Evolutionary conservation across 306 rosid species (phyloP).

Genomic region (Cucumis cinereus): DNA sequence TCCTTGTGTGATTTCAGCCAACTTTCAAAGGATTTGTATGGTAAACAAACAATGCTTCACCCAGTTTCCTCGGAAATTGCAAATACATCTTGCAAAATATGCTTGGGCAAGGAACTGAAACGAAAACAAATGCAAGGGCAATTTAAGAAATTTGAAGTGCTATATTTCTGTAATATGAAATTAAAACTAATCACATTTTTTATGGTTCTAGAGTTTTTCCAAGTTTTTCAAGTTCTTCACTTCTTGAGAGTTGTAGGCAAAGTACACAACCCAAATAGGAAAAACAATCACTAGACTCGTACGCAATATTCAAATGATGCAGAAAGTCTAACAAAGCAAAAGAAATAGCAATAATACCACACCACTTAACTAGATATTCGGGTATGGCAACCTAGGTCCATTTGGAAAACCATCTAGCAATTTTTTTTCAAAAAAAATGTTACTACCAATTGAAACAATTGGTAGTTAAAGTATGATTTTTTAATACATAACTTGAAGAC

Average conservation of each 20-base stretch:
- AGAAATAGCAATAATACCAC: background rate
- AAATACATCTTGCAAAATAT: background rate
- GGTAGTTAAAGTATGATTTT: too few relatives aligned
- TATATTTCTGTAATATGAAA: background rate
- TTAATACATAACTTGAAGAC: too few relatives aligned
- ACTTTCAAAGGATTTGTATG: background rate
- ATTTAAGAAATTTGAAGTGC: background rate
- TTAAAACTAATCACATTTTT: background rate
- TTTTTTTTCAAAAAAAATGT: too few relatives aligned
- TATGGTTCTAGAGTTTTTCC: background rate
- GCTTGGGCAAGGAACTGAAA: background rate
- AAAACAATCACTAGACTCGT: background rate
- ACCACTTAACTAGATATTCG: background rate
- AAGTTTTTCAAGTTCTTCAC: background rate
- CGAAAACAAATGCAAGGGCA: background rate
- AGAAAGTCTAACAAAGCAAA: background rate
- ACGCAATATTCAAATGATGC: background rate
- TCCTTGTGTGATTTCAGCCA: background rate
- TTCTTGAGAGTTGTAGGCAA: background rate
- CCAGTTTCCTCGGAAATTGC: background rate
- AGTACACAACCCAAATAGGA: background rate
- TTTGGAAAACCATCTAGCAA: too few relatives aligned
- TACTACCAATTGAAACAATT: too few relatives aligned
- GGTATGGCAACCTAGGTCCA: too few relatives aligned
- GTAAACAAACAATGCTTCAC: background rate